These are phyloP conservation scores for Lactarius indigo DNA, from an alignment of 768 basidiomycete genomes.

Conservation along the genomic window DNA sequence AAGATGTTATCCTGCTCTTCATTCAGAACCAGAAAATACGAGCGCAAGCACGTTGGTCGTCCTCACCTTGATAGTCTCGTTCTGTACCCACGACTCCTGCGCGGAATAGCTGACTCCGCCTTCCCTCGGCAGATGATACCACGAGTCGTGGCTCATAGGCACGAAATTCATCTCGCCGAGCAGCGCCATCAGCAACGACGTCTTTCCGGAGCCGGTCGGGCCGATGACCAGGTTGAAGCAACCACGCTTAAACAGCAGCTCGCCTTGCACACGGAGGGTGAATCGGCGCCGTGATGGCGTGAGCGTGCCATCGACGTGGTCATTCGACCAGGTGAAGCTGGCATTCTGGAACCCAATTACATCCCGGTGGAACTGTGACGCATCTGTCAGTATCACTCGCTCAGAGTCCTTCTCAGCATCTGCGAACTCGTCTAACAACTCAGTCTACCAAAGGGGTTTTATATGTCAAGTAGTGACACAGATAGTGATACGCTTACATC, in stretches of 20 bases:
- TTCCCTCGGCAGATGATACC: slow-evolving; percentile 64
- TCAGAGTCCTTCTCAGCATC: slow-evolving; percentile 15
- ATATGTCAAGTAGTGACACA: slow-evolving; percentile 33
- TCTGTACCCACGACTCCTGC: slow-evolving; percentile 84
- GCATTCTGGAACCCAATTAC: slow-evolving; percentile 52
- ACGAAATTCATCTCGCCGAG: slow-evolving; percentile 67
- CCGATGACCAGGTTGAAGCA: slow-evolving; percentile 57
- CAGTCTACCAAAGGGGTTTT: slow-evolving; percentile 27
- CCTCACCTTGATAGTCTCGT: slow-evolving; percentile 64
- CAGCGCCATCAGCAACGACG: slow-evolving; percentile 61
- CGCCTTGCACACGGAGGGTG: slow-evolving; percentile 46
- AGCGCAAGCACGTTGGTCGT: background rate
- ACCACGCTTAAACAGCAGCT: slow-evolving; percentile 51
- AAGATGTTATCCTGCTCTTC: slow-evolving; percentile 46
- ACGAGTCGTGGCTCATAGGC: slow-evolving; percentile 49
- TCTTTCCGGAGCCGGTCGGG: slow-evolving; percentile 58
- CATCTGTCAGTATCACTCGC: slow-evolving; percentile 20
- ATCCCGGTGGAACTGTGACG: slow-evolving; percentile 16
- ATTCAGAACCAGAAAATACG: background rate
- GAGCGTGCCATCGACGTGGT: slow-evolving; percentile 29
- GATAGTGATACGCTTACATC: slow-evolving; percentile 23
- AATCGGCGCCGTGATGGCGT: slow-evolving; percentile 48
- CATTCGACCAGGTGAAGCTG: slow-evolving; percentile 51
- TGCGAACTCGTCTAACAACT: slow-evolving; percentile 33
- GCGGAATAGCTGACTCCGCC: slow-evolving; percentile 75